These are phyloP conservation scores for Rhodotorula diobovata DNA, from an alignment of 768 basidiomycete species.

Conservation along the genomic window DNA sequence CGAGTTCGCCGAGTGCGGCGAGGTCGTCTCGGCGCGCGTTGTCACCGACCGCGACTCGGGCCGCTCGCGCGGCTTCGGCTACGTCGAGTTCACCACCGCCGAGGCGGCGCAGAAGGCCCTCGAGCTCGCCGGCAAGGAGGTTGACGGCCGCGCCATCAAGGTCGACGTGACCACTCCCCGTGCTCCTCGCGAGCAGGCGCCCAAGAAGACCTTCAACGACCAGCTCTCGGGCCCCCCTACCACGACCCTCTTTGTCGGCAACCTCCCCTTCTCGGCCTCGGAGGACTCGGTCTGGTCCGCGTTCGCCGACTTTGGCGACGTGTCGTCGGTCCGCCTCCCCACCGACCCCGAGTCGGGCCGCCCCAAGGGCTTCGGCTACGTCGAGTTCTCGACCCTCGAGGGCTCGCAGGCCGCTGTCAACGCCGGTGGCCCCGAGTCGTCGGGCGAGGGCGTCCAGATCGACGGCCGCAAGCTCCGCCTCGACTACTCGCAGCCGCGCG, in stretches of 20 bases:
- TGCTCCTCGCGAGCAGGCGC: conserved; percentile 43
- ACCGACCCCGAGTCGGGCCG: conserved; percentile 86
- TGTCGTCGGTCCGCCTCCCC: conserved; percentile 66
- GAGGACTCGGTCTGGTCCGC: conserved; percentile 85
- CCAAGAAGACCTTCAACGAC: conserved; percentile 79
- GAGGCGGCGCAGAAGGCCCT: conserved; percentile 63
- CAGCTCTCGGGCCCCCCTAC: conserved; percentile 57
- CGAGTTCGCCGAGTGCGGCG: conserved; percentile 84
- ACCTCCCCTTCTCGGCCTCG: conserved; percentile 71
- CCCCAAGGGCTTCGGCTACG: conserved; percentile 94
- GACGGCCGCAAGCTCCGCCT: conserved; percentile 75
- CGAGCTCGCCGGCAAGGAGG: conserved; percentile 73
- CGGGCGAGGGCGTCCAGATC: conserved; percentile 63
- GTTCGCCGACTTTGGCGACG: conserved; percentile 87
- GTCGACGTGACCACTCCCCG: conserved; percentile 71
- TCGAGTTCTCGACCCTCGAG: conserved; percentile 80
- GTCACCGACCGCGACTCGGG: conserved; percentile 54
- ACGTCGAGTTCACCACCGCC: conserved; percentile 49
- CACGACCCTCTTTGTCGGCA: conserved; percentile 80
- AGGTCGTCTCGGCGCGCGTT: conserved; percentile 83
- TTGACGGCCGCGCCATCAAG: conserved; percentile 84
- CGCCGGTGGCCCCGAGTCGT: conserved; percentile 37
- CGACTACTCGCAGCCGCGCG: conserved; percentile 77
- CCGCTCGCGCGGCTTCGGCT: conserved; percentile 48
- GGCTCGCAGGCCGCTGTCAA: conserved; percentile 74